These are phyloP conservation scores for Pisolithus microcarpus DNA, from an alignment of 768 basidiomycete species.

Conservation along the genomic window DNA sequence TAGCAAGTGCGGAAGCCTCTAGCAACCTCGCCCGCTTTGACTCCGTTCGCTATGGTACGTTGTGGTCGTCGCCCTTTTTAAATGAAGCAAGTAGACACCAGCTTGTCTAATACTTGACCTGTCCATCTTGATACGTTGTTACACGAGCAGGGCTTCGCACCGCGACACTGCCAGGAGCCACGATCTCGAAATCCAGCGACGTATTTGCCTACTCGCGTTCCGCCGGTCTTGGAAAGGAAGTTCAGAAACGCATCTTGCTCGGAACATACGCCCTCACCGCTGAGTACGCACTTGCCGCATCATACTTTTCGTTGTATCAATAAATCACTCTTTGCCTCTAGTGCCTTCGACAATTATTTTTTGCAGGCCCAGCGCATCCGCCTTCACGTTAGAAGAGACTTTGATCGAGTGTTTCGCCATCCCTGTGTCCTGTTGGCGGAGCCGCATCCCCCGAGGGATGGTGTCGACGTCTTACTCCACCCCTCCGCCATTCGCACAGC, in stretches of 20 bases:
- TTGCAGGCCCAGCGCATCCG: too few species aligned
- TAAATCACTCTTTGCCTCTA: too few species aligned
- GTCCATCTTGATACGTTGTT: too few species aligned
- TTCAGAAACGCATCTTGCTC: too few species aligned
- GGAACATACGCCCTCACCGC: too few species aligned
- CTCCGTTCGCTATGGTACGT: constrained; percentile 76
- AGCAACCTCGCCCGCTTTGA: constrained; percentile 89
- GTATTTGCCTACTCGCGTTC: constrained; percentile 65
- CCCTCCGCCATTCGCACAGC: constrained; percentile 48
- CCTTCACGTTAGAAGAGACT: too few species aligned
- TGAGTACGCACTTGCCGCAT: too few species aligned
- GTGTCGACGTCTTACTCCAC: constrained; percentile 79
- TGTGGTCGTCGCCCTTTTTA: constrained; percentile 6
- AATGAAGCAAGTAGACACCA: too few species aligned
- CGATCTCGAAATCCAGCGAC: constrained; percentile 42
- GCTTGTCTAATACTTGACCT: too few species aligned
- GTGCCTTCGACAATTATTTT: too few species aligned
- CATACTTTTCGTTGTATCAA: too few species aligned
- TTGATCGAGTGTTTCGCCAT: constrained; percentile 44
- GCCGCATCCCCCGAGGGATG: constrained; percentile 4
- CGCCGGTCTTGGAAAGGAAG: constrained; percentile 40
- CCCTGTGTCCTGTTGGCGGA: constrained; percentile 37
- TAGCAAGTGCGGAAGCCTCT: constrained; percentile 89
- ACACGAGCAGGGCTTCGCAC: constrained; percentile 42
- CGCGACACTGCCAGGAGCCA: constrained; percentile 33